A percentile compares a stretch with the other conserved stretches of the same genome.
Conservation (phyloP, 768 basidiomycete genomes). For the Phanerodontia chrysosporium region DNA sequence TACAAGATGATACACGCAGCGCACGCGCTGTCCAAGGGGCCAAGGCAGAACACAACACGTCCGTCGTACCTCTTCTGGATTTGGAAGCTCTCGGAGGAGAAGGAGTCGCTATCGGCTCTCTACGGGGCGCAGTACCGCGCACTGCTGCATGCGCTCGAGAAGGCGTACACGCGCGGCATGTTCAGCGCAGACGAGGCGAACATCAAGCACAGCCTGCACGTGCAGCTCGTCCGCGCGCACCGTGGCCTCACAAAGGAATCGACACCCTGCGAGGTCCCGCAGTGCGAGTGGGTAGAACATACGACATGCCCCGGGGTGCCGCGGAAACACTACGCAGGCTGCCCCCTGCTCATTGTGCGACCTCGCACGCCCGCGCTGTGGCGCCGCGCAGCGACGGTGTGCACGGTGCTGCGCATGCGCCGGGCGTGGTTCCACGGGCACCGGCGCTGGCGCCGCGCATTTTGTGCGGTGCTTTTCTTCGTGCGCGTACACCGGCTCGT, state of each 20-base stretch:
- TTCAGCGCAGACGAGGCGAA: background rate
- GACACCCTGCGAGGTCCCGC: background rate
- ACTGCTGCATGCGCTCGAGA: background rate
- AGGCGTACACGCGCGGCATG: background rate
- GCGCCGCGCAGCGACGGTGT: background rate
- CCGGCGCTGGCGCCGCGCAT: background rate
- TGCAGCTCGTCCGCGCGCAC: background rate
- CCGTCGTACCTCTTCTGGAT: background rate
- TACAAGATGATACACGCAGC: background rate
- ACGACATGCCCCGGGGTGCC: background rate
- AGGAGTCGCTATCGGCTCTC: background rate
- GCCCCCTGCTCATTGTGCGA: background rate
- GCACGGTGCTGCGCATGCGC: background rate
- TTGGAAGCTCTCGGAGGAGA: background rate
- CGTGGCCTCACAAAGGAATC: no score
- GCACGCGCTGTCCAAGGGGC: background rate
- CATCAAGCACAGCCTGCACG: background rate
- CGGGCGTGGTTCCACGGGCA: background rate
- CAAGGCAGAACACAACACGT: background rate
- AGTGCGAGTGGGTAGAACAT: background rate
- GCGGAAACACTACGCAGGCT: background rate
- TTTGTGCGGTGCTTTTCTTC: background rate
- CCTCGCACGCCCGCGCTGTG: background rate
- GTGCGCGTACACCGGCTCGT: background rate
- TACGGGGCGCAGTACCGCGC: background rate